phyloP scores from a whole-genome alignment of 2,329 filamentous ascomycete species.

The Fusarium papillatum region DNA sequence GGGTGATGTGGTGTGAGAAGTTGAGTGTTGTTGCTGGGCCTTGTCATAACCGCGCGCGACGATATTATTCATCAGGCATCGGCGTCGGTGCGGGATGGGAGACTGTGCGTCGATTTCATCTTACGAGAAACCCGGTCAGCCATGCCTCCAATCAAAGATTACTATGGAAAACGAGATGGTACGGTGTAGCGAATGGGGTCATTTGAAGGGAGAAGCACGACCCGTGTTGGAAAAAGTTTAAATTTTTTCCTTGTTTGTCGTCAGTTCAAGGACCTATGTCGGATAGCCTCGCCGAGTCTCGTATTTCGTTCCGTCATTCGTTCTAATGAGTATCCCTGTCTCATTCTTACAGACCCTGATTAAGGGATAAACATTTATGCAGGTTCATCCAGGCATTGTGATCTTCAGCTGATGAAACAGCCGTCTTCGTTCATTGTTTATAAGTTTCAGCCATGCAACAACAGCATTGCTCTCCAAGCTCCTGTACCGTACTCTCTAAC shows the following conservation, averaged over 20 bases:
- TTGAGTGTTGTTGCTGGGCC: not conserved
- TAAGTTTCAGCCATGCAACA: too few species aligned
- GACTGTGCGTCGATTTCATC: not conserved
- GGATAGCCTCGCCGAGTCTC: not conserved
- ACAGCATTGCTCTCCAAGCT: not conserved
- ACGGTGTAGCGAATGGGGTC: not conserved
- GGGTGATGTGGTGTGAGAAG: not conserved
- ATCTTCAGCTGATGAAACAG: not conserved
- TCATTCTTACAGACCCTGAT: not conserved
- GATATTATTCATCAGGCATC: not conserved
- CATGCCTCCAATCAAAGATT: not conserved
- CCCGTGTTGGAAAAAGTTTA: not conserved
- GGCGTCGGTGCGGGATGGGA: not conserved
- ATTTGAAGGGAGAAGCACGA: not conserved
- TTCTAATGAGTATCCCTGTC: not conserved
- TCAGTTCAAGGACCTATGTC: not conserved
- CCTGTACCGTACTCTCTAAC: not conserved
- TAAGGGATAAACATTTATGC: not conserved
- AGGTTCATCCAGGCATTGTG: not conserved
- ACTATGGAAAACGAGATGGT: not conserved
- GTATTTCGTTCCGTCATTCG: not conserved
- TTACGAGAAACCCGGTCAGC: not conserved
- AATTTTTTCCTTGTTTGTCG: not conserved
- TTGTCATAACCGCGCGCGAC: conserved; percentile 11
- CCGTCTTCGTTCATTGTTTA: not conserved